Percentiles rank a stretch among this genome's conserved stretches.
Evolutionary conservation across 1,139 yeast genomes (phyloP).

Genomic region (Saccharomyces hybrid): DNA sequence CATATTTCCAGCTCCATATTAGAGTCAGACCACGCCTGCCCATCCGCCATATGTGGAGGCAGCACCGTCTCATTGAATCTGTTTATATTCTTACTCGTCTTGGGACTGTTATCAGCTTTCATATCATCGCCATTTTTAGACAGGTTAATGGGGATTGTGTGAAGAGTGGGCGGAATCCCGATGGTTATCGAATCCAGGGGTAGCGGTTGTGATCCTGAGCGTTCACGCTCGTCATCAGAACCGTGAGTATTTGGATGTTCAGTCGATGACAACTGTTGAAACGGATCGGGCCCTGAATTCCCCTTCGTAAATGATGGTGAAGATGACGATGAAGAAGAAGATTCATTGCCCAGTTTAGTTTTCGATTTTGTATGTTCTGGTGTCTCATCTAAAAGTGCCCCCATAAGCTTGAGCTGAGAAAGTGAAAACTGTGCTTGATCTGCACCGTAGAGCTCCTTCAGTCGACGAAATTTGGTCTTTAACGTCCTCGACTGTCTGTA

Average conservation of each 20-base stretch:
- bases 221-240: not conserved
- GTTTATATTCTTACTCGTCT: not conserved
- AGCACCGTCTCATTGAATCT: not conserved
- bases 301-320: not conserved
- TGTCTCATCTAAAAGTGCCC: slow-evolving; percentile 2
- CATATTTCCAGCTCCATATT: not conserved
- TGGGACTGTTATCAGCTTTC: not conserved
- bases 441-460: slow-evolving; percentile 14
- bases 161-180: slow-evolving; percentile 9
- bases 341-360: slow-evolving; percentile 1
- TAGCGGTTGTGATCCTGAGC: slow-evolving; percentile 7
- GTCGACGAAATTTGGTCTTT: slow-evolving; percentile 24
- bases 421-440: slow-evolving; percentile 6
- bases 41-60: not conserved
- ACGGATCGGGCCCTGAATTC: not conserved
- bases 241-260: not conserved
- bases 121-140: not conserved
- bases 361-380: not conserved
- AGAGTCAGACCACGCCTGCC: not conserved
- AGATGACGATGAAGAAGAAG: not conserved
- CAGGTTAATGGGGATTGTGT: not conserved
- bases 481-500: slow-evolving; percentile 29
- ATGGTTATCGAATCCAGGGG: slow-evolving; percentile 15
- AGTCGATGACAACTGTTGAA: not conserved
- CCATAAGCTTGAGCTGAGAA: slow-evolving; percentile 3